These are phyloP conservation scores for Clarireedia monteithiana DNA, from an alignment of 2,329 filamentous ascomycete genomes.

Conservation along the genomic window DNA sequence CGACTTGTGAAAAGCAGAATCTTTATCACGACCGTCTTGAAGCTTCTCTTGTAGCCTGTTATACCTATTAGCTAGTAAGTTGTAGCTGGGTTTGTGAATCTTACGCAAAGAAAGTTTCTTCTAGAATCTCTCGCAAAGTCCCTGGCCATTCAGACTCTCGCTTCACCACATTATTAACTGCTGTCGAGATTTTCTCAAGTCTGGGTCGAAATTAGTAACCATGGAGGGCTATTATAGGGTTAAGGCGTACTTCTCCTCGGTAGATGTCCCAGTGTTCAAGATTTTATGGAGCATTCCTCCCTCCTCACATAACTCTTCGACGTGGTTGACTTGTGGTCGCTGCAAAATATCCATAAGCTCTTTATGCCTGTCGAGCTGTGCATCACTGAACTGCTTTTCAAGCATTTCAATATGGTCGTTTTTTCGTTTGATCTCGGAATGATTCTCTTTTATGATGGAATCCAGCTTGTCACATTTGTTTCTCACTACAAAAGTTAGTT, in stretches of 20 bases:
- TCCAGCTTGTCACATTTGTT: neutral
- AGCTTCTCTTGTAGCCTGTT: neutral
- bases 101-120: conserved; percentile 22
- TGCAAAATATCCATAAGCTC: conserved; percentile 19
- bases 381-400: neutral
- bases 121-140: conserved; percentile 17
- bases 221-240: conserved; percentile 5
- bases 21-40: neutral
- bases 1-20: neutral
- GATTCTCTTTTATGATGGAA: neutral
- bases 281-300: conserved; percentile 17
- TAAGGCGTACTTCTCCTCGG: conserved; percentile 27
- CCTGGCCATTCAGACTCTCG: conserved; percentile 11
- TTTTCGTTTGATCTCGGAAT: neutral
- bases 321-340: conserved; percentile 12
- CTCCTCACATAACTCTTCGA: conserved; percentile 17
- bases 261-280: conserved; percentile 10
- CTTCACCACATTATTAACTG: conserved; percentile 12
- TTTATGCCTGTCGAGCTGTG: conserved; percentile 6
- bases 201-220: conserved; percentile 14
- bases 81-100: neutral
- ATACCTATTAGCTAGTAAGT: neutral
- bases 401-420: neutral
- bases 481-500: neutral
- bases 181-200: conserved; percentile 15